Percentiles rank a stretch among this genome's conserved stretches.
Conservation (phyloP, 1,139 yeast genomes). For the Candida sanyaensis region DNA sequence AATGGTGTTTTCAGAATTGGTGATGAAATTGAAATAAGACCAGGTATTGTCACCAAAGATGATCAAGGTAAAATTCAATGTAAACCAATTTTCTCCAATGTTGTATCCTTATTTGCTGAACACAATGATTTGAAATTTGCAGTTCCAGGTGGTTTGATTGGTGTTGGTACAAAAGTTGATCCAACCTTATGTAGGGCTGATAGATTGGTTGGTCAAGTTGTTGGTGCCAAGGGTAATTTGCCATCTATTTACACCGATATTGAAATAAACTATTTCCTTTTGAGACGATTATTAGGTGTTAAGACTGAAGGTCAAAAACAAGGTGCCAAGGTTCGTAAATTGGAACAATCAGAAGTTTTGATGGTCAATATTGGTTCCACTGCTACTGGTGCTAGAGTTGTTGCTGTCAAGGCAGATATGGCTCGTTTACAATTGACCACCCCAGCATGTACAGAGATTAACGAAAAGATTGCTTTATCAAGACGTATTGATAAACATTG, state of each 20-base stretch:
- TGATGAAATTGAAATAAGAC: conserved; percentile 98
- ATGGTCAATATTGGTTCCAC: conserved; percentile 99
- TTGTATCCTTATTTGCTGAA: conserved; percentile 94
- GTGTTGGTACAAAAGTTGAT: conserved; percentile 99
- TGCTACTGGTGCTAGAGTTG: conserved; percentile 98
- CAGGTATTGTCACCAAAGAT: conserved; percentile 97
- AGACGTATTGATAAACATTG: conserved; percentile 99
- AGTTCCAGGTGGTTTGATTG: conserved; percentile 99
- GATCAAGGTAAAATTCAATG: conserved; percentile 92
- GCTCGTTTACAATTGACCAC: conserved; percentile 95
- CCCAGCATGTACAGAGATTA: conserved; percentile 98
- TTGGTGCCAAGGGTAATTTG: conserved; percentile 94
- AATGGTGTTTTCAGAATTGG: conserved; percentile 97
- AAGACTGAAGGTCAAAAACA: conserved; percentile 98
- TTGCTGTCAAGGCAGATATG: conserved; percentile 98
- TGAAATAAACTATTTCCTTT: conserved; percentile 93
- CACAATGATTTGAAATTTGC: conserved; percentile 97
- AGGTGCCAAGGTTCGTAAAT: conserved; percentile 90
- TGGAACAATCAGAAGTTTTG: conserved; percentile 91
- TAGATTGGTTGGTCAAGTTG: conserved; percentile 98
- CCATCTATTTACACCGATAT: conserved; percentile 97
- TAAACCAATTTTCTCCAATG: conserved; percentile 92
- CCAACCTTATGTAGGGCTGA: conserved; percentile 99
- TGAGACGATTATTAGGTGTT: conserved; percentile 97
- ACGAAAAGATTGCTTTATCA: conserved; percentile 97